A percentile compares a stretch with the other conserved stretches of the same genome.
phyloP scores from a whole-genome alignment of 306 rosid species.

The Cicer cuneatum region DNA sequence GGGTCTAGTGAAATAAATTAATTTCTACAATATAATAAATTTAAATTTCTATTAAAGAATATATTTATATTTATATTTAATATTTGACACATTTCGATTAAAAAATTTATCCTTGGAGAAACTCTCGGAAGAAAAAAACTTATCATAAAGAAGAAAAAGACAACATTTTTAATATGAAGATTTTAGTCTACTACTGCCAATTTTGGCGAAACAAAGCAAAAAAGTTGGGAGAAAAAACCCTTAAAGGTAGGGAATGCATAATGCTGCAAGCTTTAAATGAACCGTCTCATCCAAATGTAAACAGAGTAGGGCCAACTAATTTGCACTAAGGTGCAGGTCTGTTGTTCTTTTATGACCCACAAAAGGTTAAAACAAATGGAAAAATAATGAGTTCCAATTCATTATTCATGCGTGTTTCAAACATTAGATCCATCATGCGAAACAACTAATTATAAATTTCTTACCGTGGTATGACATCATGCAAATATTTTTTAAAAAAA shows the following conservation, averaged over 20 bases:
- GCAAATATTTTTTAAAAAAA: neutral
- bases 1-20: too few relatives aligned
- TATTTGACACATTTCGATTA: too few relatives aligned
- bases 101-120: too few relatives aligned
- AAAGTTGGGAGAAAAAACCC: slow-evolving; percentile 13
- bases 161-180: neutral
- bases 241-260: slow-evolving; percentile 27
- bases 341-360: slow-evolving; percentile 49
- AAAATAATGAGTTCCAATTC: slow-evolving; percentile 42
- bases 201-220: slow-evolving; percentile 40
- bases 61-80: too few relatives aligned
- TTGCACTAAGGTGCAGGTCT: slow-evolving; percentile 44
- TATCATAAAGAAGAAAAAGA: neutral
- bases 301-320: slow-evolving; percentile 33
- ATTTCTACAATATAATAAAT: too few relatives aligned
- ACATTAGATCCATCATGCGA: slow-evolving; percentile 41
- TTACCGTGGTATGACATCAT: slow-evolving; percentile 48
- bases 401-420: slow-evolving; percentile 15
- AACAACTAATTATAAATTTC: slow-evolving; percentile 45
- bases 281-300: slow-evolving; percentile 50
- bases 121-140: too few relatives aligned
- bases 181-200: slow-evolving; percentile 35
- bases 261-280: slow-evolving; percentile 44
- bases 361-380: slow-evolving; percentile 43
- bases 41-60: too few relatives aligned